Percentiles rank a stretch among this genome's conserved stretches.
Conservation (phyloP, 805 yeast species). For the Kazachstania africana region DNA sequence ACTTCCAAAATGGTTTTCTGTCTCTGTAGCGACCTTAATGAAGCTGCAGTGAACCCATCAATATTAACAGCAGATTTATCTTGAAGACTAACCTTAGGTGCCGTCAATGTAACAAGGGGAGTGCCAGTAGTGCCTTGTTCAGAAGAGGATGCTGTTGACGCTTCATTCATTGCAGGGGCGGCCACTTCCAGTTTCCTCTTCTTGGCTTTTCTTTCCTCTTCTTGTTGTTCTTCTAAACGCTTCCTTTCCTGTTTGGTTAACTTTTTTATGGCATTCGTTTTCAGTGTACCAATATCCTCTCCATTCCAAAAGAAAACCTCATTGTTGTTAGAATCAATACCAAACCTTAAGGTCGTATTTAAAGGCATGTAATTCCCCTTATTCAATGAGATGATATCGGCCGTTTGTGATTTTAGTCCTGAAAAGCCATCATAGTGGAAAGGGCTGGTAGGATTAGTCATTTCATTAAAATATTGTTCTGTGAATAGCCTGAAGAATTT, state of each 20-base stretch:
- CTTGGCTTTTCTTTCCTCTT: neutral
- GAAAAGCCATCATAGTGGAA: slow-evolving; percentile 12
- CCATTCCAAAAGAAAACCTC: slow-evolving; percentile 27
- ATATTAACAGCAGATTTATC: slow-evolving; percentile 6
- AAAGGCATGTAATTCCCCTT: slow-evolving; percentile 17
- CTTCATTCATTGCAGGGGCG: neutral
- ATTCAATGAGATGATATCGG: slow-evolving; percentile 13
- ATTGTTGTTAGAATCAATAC: slow-evolving; percentile 7
- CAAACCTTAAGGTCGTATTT: slow-evolving; percentile 20
- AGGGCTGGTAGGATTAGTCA: slow-evolving; percentile 19
- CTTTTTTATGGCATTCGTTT: slow-evolving; percentile 6
- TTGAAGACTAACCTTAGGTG: neutral
- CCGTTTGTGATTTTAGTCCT: slow-evolving; percentile 3
- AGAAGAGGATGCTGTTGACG: neutral
- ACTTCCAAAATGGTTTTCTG: slow-evolving; percentile 33
- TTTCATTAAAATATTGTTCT: slow-evolving; percentile 28
- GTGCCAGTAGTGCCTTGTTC: no score
- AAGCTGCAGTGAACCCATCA: slow-evolving; percentile 29
- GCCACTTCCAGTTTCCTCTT: neutral
- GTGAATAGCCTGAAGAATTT: slow-evolving; percentile 60
- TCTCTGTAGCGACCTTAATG: slow-evolving; percentile 35
- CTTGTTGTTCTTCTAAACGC: neutral
- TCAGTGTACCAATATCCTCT: slow-evolving; percentile 13
- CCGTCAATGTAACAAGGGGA: neutral
- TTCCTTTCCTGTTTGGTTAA: neutral